These are phyloP conservation scores for Novakomyces olei DNA, from an alignment of 805 yeast species.

Conservation along the genomic window DNA sequence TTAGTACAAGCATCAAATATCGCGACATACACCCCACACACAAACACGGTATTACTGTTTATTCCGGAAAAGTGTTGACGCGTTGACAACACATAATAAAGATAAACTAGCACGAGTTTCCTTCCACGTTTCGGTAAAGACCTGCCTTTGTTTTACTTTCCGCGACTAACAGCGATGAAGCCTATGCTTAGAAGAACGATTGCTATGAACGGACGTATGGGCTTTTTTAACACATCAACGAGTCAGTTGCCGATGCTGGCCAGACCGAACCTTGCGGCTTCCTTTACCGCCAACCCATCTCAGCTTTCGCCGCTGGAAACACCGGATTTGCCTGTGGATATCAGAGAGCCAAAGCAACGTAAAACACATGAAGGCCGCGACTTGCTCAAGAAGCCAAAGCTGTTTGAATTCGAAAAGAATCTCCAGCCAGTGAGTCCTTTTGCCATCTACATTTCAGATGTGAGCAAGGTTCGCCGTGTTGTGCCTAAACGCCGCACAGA, in stretches of 20 bases:
- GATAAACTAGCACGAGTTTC: too few species aligned
- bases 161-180: neutral
- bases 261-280: neutral
- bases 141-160: neutral
- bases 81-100: too few species aligned
- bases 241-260: neutral
- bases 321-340: neutral
- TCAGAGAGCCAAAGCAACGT: neutral
- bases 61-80: too few species aligned
- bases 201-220: neutral
- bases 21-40: too few species aligned
- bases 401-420: neutral
- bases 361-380: neutral
- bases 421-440: neutral
- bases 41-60: too few species aligned
- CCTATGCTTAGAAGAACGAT: neutral
- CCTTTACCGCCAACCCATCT: neutral
- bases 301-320: neutral
- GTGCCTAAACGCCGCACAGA: too few species aligned
- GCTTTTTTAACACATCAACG: neutral
- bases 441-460: neutral
- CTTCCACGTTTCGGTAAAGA: neutral
- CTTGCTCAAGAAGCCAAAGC: neutral
- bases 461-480: neutral
- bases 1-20: too few species aligned